Evolutionary conservation across 2,329 filamentous ascomycete genomes (phyloP).

Genomic region (Fusarium succisae): DNA sequence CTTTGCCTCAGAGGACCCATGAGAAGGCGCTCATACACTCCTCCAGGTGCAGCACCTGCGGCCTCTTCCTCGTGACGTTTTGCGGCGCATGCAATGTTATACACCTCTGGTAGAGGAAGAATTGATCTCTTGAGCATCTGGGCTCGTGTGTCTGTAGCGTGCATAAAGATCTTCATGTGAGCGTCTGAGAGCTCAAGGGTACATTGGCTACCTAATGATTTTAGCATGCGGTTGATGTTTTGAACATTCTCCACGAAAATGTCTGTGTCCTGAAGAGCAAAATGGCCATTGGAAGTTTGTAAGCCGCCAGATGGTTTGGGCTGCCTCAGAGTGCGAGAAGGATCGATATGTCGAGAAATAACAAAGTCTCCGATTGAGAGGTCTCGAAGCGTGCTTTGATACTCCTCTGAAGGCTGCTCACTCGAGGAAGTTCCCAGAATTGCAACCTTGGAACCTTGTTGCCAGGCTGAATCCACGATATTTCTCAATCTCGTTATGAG

Average conservation of each 20-base stretch:
- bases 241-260: slow-evolving; percentile 56
- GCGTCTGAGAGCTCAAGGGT: slow-evolving; percentile 40
- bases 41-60: slow-evolving; percentile 34
- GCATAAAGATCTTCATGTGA: slow-evolving; percentile 41
- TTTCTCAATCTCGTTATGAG: slow-evolving; percentile 77
- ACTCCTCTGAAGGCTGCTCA: slow-evolving; percentile 57
- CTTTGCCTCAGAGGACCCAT: slow-evolving; percentile 47
- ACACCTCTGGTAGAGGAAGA: slow-evolving; percentile 52
- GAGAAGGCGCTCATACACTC: slow-evolving; percentile 45
- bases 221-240: slow-evolving; percentile 59
- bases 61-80: slow-evolving; percentile 39
- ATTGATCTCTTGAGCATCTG: slow-evolving; percentile 49
- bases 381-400: slow-evolving; percentile 51
- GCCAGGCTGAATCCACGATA: slow-evolving; percentile 76
- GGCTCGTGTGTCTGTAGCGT: slow-evolving; percentile 38
- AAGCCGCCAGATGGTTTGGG: slow-evolving; percentile 40
- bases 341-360: slow-evolving; percentile 48
- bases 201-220: slow-evolving; percentile 45
- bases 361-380: slow-evolving; percentile 55
- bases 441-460: slow-evolving; percentile 75
- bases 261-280: slow-evolving; percentile 49
- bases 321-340: slow-evolving; percentile 38
- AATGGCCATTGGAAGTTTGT: slow-evolving; percentile 30
- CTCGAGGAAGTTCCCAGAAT: slow-evolving; percentile 81
- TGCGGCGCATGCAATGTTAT: slow-evolving; percentile 50